Percentiles rank a stretch among this genome's conserved stretches.
phyloP scores from a whole-genome alignment of 2,329 filamentous ascomycete genomes.

The Calonectria ilicicola region DNA sequence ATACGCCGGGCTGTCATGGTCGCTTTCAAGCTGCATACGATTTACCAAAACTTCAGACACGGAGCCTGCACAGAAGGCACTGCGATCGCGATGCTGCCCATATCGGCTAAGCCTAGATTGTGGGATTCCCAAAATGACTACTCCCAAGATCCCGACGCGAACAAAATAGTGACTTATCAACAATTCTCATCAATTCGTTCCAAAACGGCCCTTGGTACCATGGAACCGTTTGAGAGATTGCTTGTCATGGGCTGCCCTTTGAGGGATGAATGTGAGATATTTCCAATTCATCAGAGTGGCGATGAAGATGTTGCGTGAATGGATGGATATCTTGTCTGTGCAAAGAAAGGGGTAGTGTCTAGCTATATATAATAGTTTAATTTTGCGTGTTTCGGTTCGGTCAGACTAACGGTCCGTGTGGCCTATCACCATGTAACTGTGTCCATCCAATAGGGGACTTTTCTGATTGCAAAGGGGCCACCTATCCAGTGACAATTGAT shows the following conservation, averaged over 20 bases:
- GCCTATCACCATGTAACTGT: neutral
- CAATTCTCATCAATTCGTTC: constrained; percentile 22
- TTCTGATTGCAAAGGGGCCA: neutral
- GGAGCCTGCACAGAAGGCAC: neutral
- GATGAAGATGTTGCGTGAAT: neutral
- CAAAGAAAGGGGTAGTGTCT: neutral
- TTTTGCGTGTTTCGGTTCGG: neutral
- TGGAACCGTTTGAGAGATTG: neutral
- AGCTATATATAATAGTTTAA: neutral
- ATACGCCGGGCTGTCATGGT: constrained; percentile 26
- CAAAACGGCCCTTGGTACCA: neutral
- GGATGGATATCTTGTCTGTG: neutral
- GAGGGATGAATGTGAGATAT: neutral
- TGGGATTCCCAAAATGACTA: neutral
- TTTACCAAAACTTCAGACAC: constrained; percentile 1
- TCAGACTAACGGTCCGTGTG: no score
- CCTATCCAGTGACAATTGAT: neutral
- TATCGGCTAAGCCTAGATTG: neutral
- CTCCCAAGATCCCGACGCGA: neutral
- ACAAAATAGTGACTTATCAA: neutral
- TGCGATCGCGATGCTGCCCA: neutral
- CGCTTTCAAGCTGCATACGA: constrained; percentile 24
- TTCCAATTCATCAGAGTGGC: neutral
- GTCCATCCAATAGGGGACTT: neutral
- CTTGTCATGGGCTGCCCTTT: neutral